phyloP scores from a whole-genome alignment of 805 yeast genomes.

The Candida fluviatilis region DNA sequence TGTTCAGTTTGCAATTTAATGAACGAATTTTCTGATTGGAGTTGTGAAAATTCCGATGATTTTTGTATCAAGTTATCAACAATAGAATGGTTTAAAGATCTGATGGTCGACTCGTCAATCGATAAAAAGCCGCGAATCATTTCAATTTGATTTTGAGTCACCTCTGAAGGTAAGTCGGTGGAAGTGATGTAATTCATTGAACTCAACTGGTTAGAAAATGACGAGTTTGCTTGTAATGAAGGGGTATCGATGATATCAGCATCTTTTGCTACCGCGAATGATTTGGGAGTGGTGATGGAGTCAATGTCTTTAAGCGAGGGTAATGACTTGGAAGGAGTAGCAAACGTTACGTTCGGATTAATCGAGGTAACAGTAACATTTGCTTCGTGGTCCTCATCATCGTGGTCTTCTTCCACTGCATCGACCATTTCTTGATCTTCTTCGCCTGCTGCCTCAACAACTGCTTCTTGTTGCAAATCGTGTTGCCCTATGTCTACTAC shows the following conservation, averaged over 20 bases:
- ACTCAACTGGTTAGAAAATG: not conserved
- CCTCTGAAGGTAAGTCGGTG: not conserved
- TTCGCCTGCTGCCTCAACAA: too few species aligned
- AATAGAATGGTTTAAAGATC: slow-evolving; percentile 8
- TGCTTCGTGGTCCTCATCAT: not conserved
- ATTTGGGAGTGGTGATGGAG: slow-evolving; percentile 36
- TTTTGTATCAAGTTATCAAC: slow-evolving; percentile 20
- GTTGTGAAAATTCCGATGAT: slow-evolving; percentile 24
- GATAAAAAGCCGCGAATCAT: slow-evolving; percentile 25
- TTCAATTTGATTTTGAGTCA: slow-evolving; percentile 10
- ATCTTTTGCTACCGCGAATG: slow-evolving; percentile 39
- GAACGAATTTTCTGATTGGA: slow-evolving; percentile 27
- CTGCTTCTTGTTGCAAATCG: too few species aligned
- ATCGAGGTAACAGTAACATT: not conserved
- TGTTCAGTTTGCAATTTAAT: slow-evolving; percentile 34
- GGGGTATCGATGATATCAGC: slow-evolving; percentile 9
- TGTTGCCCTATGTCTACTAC: too few species aligned
- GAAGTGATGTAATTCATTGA: not conserved
- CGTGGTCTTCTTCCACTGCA: not conserved
- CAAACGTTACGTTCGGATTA: slow-evolving; percentile 12
- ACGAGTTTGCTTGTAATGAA: slow-evolving; percentile 16
- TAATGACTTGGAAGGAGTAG: slow-evolving; percentile 39
- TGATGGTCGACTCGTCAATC: slow-evolving; percentile 15
- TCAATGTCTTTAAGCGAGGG: slow-evolving; percentile 43
- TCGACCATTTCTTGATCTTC: not conserved